Evolutionary conservation across 2,329 filamentous ascomycete species (phyloP).

Genomic region (Botrytis byssoidea): DNA sequence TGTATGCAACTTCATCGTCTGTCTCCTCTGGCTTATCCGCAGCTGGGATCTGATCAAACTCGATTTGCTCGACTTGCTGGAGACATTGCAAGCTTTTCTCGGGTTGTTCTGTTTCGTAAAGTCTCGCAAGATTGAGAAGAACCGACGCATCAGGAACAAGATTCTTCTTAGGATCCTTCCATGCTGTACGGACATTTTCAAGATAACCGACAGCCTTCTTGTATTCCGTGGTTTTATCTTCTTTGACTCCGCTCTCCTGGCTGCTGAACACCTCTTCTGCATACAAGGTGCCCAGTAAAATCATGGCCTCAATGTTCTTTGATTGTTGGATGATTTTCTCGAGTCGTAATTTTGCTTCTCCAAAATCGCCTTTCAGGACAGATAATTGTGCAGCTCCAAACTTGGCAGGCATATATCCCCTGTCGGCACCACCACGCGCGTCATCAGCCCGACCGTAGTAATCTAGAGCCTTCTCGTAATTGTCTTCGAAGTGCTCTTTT

Average conservation of each 20-base stretch:
- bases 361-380: slow-evolving; percentile 78
- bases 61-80: slow-evolving; percentile 86
- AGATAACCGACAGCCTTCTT: slow-evolving; percentile 85
- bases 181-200: slow-evolving; percentile 79
- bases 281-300: slow-evolving; percentile 84
- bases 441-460: slow-evolving; percentile 90
- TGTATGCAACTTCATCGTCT: slow-evolving; percentile 60
- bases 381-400: slow-evolving; percentile 91
- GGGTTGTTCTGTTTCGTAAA: slow-evolving; percentile 82
- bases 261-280: slow-evolving; percentile 89
- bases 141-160: slow-evolving; percentile 80
- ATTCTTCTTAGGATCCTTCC: slow-evolving; percentile 91
- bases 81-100: slow-evolving; percentile 92
- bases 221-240: slow-evolving; percentile 81
- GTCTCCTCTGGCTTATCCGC: slow-evolving; percentile 62
- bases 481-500: slow-evolving; percentile 82
- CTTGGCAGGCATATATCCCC: slow-evolving; percentile 89
- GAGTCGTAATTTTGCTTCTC: slow-evolving; percentile 87
- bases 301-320: slow-evolving; percentile 85
- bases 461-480: slow-evolving; percentile 72
- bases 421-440: slow-evolving; percentile 85
- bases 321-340: slow-evolving; percentile 92
- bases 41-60: slow-evolving; percentile 73
- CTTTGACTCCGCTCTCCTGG: slow-evolving; percentile 69
- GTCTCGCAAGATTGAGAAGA: slow-evolving; percentile 82